phyloP scores from a whole-genome alignment of 176 grass and related monocot genomes.

The Puya raimondii region DNA sequence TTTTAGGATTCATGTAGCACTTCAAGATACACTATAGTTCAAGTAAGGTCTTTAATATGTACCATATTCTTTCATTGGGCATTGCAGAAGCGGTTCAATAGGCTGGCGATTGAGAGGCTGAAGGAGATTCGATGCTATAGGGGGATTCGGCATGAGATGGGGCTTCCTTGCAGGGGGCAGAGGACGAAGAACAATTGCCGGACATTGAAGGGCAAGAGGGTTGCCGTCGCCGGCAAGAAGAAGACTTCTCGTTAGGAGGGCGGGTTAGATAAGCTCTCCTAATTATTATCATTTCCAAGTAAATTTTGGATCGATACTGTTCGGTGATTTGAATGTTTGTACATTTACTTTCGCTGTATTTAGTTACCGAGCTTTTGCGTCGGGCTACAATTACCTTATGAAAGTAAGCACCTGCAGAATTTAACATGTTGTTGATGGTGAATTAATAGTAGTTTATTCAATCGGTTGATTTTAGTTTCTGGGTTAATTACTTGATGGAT shows the following conservation, averaged over 20 bases:
- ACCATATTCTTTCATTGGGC: conserved; percentile 12
- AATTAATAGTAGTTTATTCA: too few species aligned
- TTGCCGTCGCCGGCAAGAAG: conserved; percentile 73
- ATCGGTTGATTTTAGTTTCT: too few species aligned
- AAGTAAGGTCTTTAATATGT: neutral
- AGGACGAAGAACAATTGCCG: conserved; percentile 91
- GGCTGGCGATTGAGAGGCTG: conserved; percentile 70
- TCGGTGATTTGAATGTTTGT: too few species aligned
- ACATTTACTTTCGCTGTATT: too few species aligned
- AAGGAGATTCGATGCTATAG: conserved; percentile 87
- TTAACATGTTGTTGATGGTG: too few species aligned
- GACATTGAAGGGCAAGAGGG: conserved; percentile 78
- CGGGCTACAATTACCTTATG: too few species aligned
- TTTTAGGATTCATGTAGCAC: conserved; percentile 2
- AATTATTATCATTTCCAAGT: too few species aligned
- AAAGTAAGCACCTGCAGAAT: too few species aligned
- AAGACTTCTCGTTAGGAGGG: conserved; percentile 18
- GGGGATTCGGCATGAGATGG: conserved; percentile 65
- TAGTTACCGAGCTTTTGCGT: too few species aligned
- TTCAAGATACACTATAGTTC: conserved; percentile 4
- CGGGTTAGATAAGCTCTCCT: neutral
- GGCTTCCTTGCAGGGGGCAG: conserved; percentile 66
- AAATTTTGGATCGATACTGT: too few species aligned
- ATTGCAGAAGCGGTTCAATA: conserved; percentile 75
- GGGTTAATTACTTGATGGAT: too few species aligned